Conservation (phyloP, 768 basidiomycete species). For the Auriscalpium microsporum region DNA sequence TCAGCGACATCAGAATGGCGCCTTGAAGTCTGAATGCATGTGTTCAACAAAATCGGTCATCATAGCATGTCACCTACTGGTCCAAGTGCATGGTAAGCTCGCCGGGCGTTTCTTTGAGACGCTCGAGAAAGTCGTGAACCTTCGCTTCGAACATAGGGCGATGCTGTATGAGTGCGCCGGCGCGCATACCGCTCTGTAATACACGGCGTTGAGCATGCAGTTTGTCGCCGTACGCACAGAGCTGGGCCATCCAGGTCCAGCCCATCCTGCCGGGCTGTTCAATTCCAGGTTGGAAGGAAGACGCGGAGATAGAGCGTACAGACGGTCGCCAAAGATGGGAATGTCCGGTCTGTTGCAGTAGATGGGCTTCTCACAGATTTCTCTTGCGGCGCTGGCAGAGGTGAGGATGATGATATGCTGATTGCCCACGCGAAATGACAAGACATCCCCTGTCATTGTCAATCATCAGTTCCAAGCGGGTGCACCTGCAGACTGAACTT, state of each 20-base stretch:
- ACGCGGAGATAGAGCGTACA: not conserved
- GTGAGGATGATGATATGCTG: conserved; percentile 1
- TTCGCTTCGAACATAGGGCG: not conserved
- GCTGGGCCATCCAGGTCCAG: not conserved
- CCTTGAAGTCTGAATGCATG: not conserved
- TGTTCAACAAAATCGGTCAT: not conserved
- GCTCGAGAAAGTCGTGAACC: not conserved
- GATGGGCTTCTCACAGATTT: conserved; percentile 3
- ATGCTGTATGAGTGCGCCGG: not conserved
- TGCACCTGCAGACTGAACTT: not conserved
- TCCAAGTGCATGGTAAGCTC: not conserved
- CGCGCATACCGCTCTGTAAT: not conserved
- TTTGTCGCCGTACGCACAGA: not conserved
- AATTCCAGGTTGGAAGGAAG: not conserved
- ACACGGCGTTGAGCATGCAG: not conserved
- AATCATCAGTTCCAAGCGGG: not conserved
- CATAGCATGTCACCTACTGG: not conserved
- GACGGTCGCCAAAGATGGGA: not conserved
- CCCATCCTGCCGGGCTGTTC: not conserved
- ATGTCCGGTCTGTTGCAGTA: conserved; percentile 4
- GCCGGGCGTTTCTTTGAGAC: not conserved
- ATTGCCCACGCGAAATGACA: conserved; percentile 1
- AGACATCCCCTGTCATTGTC: not conserved
- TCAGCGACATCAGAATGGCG: not conserved
- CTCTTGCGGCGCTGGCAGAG: not conserved